Base-by-base conservation (phyloP, 202 grass and related monocot species). In the Panicum virgatum region DNA sequence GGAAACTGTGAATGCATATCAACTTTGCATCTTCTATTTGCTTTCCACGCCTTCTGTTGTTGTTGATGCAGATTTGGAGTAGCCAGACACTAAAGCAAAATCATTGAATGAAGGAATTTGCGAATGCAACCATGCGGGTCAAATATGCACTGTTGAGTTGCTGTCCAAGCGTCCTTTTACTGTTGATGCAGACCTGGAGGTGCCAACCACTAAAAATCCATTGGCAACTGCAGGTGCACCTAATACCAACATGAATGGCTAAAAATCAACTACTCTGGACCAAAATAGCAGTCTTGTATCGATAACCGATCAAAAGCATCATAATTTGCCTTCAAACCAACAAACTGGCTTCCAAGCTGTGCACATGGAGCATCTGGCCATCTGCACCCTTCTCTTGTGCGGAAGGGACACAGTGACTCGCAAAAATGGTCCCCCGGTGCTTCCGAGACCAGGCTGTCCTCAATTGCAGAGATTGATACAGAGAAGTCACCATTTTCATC, bases 251-350 rank as follows among this genome's bases (percentile, higher is more conserved):
- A 69, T 11, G 27, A 36, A 46, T 12, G 15, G 9, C 20, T 62
- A 1, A 29, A 7, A 25, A 14, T 71, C 46, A 64, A 52, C 86
- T 98, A 98, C 66, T 93, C 87, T 71, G 84, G 77, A 73, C 84
- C 87, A 75, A 98, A 98, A 83, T 98, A 96, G 71, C 85, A 65
- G 68, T 98, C 91, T 43, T 98, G 72, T 89, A 98, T 90, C 0
- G 92, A 90, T 57, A 98, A 56, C 20, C 87, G 89, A 22, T 98
- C 91, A 66, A 98, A 98, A 64, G 96, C 96, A 83, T 96, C 96
- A 62, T 96, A 96, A 84, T 98, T 93, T 38, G 96, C 96, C 79
- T 92, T 98, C 70, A 98, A 83, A 76, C 93, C 85, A 85, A 98
- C 80, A 69, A 98, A 98, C 59, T 98, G 92, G 79, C 96, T 96